phyloP scores from a whole-genome alignment of 768 basidiomycete species.

The Boletus bicolor region DNA sequence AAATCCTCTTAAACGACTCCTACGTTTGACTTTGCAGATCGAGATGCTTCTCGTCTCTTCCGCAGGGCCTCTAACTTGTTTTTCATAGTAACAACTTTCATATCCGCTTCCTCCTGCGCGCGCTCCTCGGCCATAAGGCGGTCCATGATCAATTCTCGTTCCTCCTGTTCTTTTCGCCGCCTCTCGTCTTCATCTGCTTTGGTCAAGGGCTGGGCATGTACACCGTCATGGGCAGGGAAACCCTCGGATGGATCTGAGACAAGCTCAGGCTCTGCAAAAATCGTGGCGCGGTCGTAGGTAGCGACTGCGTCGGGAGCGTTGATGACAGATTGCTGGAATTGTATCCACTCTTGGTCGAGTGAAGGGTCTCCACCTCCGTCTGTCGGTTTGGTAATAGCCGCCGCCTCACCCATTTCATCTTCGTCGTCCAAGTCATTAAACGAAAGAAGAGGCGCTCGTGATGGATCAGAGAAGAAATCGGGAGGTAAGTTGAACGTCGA shows the following conservation, averaged over 20 bases:
- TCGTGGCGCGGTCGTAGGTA: slow-evolving; percentile 65
- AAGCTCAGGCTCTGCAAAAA: slow-evolving; percentile 65
- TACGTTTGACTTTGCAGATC: slow-evolving; percentile 16
- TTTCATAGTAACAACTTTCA: slow-evolving; percentile 65
- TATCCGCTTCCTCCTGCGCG: slow-evolving; percentile 85
- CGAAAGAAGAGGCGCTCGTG: slow-evolving; percentile 41
- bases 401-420: slow-evolving; percentile 26
- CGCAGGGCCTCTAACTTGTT: slow-evolving; percentile 58
- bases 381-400: neutral
- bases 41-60: slow-evolving; percentile 40
- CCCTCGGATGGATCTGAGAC: slow-evolving; percentile 45
- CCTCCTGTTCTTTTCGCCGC: slow-evolving; percentile 60
- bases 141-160: slow-evolving; percentile 83
- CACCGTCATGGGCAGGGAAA: slow-evolving; percentile 40
- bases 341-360: slow-evolving; percentile 71
- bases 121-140: slow-evolving; percentile 80
- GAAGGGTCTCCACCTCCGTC: slow-evolving; percentile 19
- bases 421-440: slow-evolving; percentile 44
- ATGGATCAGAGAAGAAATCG: slow-evolving; percentile 82
- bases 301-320: slow-evolving; percentile 42
- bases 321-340: slow-evolving; percentile 65
- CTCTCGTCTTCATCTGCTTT: slow-evolving; percentile 37
- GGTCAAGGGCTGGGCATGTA: slow-evolving; percentile 14
- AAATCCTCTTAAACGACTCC: slow-evolving; percentile 11
- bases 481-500: slow-evolving; percentile 44